Percentiles rank a stretch among this genome's conserved stretches.
phyloP scores from a whole-genome alignment of 2,329 filamentous ascomycete genomes.

The Colletotrichum sp. region DNA sequence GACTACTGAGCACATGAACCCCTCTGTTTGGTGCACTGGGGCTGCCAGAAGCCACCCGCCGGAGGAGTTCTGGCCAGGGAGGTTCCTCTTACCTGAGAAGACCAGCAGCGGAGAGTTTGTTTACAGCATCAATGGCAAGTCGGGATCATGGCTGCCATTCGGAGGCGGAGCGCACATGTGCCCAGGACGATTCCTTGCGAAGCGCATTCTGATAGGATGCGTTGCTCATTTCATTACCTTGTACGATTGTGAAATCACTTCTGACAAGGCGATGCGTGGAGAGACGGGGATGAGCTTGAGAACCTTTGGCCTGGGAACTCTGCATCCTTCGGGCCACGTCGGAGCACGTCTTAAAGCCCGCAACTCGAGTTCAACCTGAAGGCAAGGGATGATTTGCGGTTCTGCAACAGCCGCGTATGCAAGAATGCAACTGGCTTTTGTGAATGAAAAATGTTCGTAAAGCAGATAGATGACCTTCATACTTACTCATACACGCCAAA shows the following conservation, averaged over 20 bases:
- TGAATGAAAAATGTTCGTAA: background rate
- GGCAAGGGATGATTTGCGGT: background rate
- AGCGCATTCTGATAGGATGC: background rate
- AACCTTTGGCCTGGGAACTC: background rate
- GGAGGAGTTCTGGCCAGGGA: background rate
- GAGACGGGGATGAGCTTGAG: background rate
- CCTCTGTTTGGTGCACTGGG: background rate
- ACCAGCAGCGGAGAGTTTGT: background rate
- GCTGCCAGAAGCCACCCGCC: background rate
- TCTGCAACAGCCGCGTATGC: background rate
- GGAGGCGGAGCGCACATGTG: background rate
- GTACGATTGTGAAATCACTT: background rate
- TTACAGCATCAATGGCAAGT: background rate
- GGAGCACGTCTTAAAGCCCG: background rate
- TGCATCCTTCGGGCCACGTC: background rate
- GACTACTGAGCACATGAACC: background rate
- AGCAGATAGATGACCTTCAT: background rate
- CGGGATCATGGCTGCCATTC: background rate
- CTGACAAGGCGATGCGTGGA: background rate
- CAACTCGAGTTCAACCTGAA: background rate
- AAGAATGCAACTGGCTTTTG: background rate
- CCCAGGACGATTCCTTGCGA: background rate
- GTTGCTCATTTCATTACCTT: background rate
- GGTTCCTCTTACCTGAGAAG: background rate
- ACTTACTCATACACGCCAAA: background rate